Evolutionary conservation across 495 filamentous ascomycete species (phyloP).

Genomic region (Cryomyces antarcticus): DNA sequence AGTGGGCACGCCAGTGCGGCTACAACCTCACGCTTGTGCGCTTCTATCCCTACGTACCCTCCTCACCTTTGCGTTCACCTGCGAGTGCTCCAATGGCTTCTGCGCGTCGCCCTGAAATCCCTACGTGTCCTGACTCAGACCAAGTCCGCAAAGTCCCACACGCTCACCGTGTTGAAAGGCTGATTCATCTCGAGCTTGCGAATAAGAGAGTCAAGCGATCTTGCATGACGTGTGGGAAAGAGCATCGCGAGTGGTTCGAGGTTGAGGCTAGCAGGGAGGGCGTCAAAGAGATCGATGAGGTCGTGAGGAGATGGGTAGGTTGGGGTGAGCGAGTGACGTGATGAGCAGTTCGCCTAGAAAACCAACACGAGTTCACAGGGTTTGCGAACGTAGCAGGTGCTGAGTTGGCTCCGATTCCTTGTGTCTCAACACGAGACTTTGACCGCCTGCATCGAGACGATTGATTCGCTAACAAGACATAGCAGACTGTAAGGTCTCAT

Average conservation of each 20-base stretch:
- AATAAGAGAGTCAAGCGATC: constrained; percentile 43
- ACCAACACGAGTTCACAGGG: too few relatives aligned
- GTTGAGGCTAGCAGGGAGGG: constrained; percentile 54
- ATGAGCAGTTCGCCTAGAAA: too few relatives aligned
- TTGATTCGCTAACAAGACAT: too few relatives aligned
- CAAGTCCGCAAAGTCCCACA: constrained; percentile 52
- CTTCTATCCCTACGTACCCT: constrained; percentile 72
- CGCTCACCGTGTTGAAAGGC: constrained; percentile 68
- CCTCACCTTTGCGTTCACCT: constrained; percentile 19
- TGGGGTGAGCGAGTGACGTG: constrained; percentile 38
- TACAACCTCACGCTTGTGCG: constrained; percentile 70
- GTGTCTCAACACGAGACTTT: too few relatives aligned
- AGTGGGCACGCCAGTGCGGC: constrained; percentile 85
- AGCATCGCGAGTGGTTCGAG: constrained; percentile 94
- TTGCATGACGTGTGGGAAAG: constrained; percentile 64
- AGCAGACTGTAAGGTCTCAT: too few relatives aligned
- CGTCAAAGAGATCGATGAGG: constrained; percentile 58
- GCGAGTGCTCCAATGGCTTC: not conserved
- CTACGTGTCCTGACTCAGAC: constrained; percentile 7
- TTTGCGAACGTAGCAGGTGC: too few relatives aligned
- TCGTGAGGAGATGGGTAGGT: constrained; percentile 66
- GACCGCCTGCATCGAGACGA: too few relatives aligned
- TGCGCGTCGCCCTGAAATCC: not conserved
- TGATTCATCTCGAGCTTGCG: constrained; percentile 77
- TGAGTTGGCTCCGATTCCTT: too few relatives aligned